Base-by-base conservation (phyloP, 179 eudicot species). In the Carnegiea gigantea region DNA sequence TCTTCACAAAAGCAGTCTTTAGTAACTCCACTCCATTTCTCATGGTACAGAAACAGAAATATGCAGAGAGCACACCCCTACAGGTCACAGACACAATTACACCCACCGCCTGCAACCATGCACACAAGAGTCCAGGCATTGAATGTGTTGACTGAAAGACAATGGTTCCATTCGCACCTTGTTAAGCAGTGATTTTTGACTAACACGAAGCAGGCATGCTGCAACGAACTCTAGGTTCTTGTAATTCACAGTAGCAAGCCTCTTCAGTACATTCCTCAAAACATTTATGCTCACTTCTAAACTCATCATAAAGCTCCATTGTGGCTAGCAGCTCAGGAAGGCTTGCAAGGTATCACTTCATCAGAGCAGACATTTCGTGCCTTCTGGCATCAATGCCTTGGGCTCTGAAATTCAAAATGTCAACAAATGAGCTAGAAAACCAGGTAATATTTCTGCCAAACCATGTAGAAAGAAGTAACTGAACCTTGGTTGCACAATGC, bases 131-230 rank as follows among this genome's bases (percentile, higher is more conserved):
- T 24, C 51, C 51, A 44, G 38, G 71, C 65, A 7, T 20, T 15
- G 73, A 54, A 54, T 71, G 24, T 36, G 10, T 9, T 30, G 23
- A 65, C 13, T 38, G 75, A 73, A 54, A 54, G 8, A 64, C 12
- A 65, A 57, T 18, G 65, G 13, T 76, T 71, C 17, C 24, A 28
- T 46, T 54, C 84, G 53, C 83, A 81, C 98, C 98, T 95, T 95
- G 91, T 94, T 93, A 79, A 95, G 94, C 84, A 90, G 89, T 62
- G 98, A 92, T 85, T 95, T 95, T 86, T 93, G 95, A 89, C 97
- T 89, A 84, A 95, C 97, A 82, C 93, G 95, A 53, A 91, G 95
- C 76, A 95, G 85, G 28, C 93, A 87, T 4, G 98, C 97, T 49
- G 98, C 93, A 83, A 95, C 80, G 77, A 95, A 85, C 89, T 95